phyloP scores from a whole-genome alignment of 352 stramenopile genomes.

The Phytopythium litorale region DNA sequence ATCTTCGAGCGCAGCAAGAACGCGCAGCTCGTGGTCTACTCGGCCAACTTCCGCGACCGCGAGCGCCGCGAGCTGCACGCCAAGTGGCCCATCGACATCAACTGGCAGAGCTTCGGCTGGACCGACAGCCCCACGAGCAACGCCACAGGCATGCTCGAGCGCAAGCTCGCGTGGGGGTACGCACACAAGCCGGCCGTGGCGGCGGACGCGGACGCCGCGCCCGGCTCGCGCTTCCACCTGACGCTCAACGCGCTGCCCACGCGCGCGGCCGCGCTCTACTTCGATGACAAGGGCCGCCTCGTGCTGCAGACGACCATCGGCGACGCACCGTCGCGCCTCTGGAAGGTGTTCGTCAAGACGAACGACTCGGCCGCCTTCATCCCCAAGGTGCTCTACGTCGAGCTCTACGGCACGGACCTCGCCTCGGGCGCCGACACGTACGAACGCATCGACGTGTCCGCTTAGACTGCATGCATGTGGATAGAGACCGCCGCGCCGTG shows the following conservation, averaged over 20 bases:
- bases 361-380: slow-evolving; percentile 51
- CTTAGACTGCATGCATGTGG: slow-evolving; percentile 11
- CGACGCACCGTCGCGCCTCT: slow-evolving; percentile 39
- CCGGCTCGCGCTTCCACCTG: slow-evolving; percentile 46
- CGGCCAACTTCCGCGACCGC: slow-evolving; percentile 58
- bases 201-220: slow-evolving; percentile 13
- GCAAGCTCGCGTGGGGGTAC: slow-evolving; percentile 68
- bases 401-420: slow-evolving; percentile 58
- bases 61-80: slow-evolving; percentile 41
- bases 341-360: slow-evolving; percentile 76
- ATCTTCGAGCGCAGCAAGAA: slow-evolving; percentile 83
- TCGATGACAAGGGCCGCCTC: slow-evolving; percentile 47
- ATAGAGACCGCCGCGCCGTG: neutral
- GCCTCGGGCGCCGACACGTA: slow-evolving; percentile 48
- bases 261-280: slow-evolving; percentile 46
- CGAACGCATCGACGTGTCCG: slow-evolving; percentile 55
- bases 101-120: slow-evolving; percentile 82
- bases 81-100: slow-evolving; percentile 74
- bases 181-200: slow-evolving; percentile 34
- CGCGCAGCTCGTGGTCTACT: slow-evolving; percentile 74
- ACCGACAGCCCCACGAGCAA: slow-evolving; percentile 63
- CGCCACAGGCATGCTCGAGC: slow-evolving; percentile 58
- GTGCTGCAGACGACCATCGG: slow-evolving; percentile 59
- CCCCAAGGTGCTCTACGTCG: slow-evolving; percentile 73
- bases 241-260: slow-evolving; percentile 68